Evolutionary conservation across 176 grass and related monocot genomes (phyloP), one percentile per base, ranked within the genome.

Genomic region (Musa troglodytarum): DNA sequence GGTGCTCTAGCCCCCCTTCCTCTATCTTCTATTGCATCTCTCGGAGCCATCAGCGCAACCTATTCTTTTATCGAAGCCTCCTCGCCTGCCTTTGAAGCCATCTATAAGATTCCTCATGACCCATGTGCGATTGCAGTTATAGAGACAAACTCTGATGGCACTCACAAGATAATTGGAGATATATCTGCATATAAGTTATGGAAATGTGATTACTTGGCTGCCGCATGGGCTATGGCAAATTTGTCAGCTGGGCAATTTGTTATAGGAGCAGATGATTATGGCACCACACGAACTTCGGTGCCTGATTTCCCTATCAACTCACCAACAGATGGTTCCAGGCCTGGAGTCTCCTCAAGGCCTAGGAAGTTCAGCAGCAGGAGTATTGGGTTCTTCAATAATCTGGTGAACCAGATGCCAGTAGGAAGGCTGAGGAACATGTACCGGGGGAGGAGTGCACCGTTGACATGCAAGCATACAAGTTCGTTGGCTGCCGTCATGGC

Each of bases 401-500:
- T 79, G 13, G 76, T 70, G 1, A 73, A n/a, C 1, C 76, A 75
- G 72, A 85, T 77, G 53, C 57, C 81, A 58, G 75, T 54, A 2
- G 20, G 61, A 62, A 53, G 14, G 50, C 19, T 65, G 59, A 77
- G 75, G 49, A 77, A 62, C 62, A 53, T 83, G 69, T 85, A 83
- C 64, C 76, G 79, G 26, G 73, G 76, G 11, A 68, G 78, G 85
- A 87, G 81, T 66, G 64, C 49, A n/a, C 79, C 81, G 28, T 81
- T 91, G 21, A 87, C 82, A 22, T 91, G 88, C 74, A 85, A 77
- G 69, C 19, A 71, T 9, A 85, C 77, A 1, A 91, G 88, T 77
- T 91, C 85, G 19, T 82, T 91, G 12, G 88, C 88, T 0, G 88
- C 88, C 0, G 82, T 91, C 50, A 91, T 91, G 88, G 88, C 82